Evolutionary conservation across 1,284 basidiomycete species (phyloP).

Genomic region (Ceratobasidium sp.): DNA sequence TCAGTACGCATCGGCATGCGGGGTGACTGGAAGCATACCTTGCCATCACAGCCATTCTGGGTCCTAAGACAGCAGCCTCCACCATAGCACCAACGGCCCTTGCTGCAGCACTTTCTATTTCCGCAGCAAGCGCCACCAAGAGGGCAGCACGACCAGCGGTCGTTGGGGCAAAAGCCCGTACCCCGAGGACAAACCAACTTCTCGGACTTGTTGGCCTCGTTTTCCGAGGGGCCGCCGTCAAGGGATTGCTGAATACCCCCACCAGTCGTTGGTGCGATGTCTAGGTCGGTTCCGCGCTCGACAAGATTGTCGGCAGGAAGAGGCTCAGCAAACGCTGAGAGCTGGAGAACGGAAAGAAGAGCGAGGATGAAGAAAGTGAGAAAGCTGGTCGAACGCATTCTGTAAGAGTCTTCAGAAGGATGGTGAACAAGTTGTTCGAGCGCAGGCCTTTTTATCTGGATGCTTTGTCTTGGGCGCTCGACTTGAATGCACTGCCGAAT

Average conservation of each 20-base stretch:
- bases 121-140: conserved; percentile 15
- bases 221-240: background rate
- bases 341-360: background rate
- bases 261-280: background rate
- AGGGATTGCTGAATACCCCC: background rate
- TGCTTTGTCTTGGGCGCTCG: background rate
- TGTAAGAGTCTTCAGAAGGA: conserved; percentile 1
- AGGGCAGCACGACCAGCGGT: conserved; percentile 14
- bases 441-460: background rate
- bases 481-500: background rate
- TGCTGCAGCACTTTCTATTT: background rate
- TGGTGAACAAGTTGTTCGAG: background rate
- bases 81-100: conserved; percentile 22
- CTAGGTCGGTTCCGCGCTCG: background rate
- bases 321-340: background rate
- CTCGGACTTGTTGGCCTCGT: background rate
- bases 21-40: background rate
- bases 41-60: conserved; percentile 12
- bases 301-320: background rate
- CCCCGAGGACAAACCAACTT: background rate
- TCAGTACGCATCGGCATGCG: background rate
- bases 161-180: conserved; percentile 1
- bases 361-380: background rate
- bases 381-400: background rate
- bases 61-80: background rate